Conservation (phyloP, 257 asterid species). For the Catharanthus roseus region DNA sequence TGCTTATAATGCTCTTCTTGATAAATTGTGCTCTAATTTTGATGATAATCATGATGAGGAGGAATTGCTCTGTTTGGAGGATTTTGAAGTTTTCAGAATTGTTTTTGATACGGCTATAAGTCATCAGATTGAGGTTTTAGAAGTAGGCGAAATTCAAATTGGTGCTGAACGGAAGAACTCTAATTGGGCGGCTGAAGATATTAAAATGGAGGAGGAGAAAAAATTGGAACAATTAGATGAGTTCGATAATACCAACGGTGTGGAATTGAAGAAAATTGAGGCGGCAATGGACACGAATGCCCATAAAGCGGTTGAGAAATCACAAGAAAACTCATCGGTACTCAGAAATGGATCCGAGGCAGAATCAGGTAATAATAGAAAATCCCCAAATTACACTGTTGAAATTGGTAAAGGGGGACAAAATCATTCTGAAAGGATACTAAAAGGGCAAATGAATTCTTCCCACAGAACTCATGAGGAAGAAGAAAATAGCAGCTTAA, state of each 20-base stretch:
- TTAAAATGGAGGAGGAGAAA: slow-evolving; percentile 31
- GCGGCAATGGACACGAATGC: slow-evolving; percentile 17
- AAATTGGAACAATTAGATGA: slow-evolving; percentile 24
- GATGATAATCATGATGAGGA: slow-evolving; percentile 8
- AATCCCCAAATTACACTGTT: background rate
- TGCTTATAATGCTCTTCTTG: slow-evolving; percentile 16
- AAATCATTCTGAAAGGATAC: slow-evolving; percentile 9
- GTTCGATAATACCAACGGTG: slow-evolving; percentile 12
- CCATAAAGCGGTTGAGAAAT: slow-evolving; percentile 20
- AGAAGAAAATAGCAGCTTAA: background rate
- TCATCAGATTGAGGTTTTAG: slow-evolving; percentile 11
- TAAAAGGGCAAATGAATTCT: slow-evolving; percentile 26
- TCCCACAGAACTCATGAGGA: slow-evolving; percentile 23
- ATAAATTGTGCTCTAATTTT: slow-evolving; percentile 16
- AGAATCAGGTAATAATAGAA: slow-evolving; percentile 5
- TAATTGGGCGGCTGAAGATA: background rate
- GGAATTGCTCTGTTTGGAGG: slow-evolving; percentile 23
- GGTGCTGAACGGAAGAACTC: too few relatives aligned
- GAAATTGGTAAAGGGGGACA: slow-evolving; percentile 9
- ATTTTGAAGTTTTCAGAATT: slow-evolving; percentile 41
- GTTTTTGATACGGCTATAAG: slow-evolving; percentile 33
- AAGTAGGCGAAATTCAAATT: too few relatives aligned
- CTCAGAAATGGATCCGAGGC: slow-evolving; percentile 47
- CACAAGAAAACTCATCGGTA: slow-evolving; percentile 6
- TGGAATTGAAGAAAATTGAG: slow-evolving; percentile 24